A percentile compares a stretch with the other conserved stretches of the same genome.
Conservation (phyloP, 345 rosid genomes). For the Ceriops decandra region DNA sequence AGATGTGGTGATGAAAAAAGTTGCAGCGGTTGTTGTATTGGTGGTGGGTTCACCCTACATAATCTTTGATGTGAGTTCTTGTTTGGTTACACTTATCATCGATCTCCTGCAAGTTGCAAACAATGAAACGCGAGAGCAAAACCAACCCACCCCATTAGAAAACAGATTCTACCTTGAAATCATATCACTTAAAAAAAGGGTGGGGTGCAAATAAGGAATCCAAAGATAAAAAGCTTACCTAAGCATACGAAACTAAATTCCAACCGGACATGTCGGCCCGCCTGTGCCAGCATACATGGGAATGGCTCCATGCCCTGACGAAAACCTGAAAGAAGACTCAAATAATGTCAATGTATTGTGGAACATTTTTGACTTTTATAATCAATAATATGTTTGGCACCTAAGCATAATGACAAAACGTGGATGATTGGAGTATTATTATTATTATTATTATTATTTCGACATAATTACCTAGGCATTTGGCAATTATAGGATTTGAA, state of each 20-base stretch:
- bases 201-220: slow-evolving; percentile 12
- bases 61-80: slow-evolving; percentile 29
- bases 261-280: slow-evolving; percentile 84
- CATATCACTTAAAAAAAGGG: background rate
- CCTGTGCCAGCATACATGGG: slow-evolving; percentile 70
- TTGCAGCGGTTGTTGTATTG: slow-evolving; percentile 23
- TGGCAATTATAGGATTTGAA: slow-evolving; percentile 75
- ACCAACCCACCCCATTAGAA: slow-evolving; percentile 7
- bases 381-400: too few species aligned
- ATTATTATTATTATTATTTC: background rate
- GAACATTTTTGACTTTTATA: too few species aligned
- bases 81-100: slow-evolving; percentile 31
- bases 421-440: too few species aligned
- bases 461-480: slow-evolving; percentile 52
- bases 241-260: slow-evolving; percentile 49
- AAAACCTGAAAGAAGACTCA: slow-evolving; percentile 38
- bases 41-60: slow-evolving; percentile 38
- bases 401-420: too few species aligned
- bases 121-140: background rate
- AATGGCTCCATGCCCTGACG: slow-evolving; percentile 54
- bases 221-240: slow-evolving; percentile 28
- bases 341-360: background rate
- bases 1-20: background rate
- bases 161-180: background rate
- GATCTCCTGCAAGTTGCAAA: slow-evolving; percentile 29